A percentile compares a stretch with the other conserved stretches of the same genome.
Evolutionary conservation across 1,139 yeast species (phyloP).

Genomic region (Suhomyces guaymorum): DNA sequence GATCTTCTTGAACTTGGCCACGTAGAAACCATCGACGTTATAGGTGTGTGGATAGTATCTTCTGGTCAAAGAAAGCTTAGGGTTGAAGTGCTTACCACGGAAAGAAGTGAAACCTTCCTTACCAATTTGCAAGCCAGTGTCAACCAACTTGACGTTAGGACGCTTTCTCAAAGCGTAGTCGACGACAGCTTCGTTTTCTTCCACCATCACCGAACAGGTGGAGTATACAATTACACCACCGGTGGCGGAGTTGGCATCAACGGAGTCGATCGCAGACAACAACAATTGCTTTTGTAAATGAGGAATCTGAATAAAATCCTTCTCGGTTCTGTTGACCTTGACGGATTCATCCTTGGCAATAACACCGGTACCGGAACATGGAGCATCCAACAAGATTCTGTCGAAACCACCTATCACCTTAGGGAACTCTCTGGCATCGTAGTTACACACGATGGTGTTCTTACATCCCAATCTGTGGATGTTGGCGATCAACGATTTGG

Average conservation of each 20-base stretch:
- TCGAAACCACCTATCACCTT: constrained; percentile 98
- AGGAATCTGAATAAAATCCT: constrained; percentile 95
- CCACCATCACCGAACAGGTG: constrained; percentile 97
- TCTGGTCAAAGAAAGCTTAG: constrained; percentile 76
- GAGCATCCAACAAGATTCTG: constrained; percentile 93
- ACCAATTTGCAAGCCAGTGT: constrained; percentile 91
- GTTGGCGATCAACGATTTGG: constrained; percentile 94
- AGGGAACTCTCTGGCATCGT: constrained; percentile 98
- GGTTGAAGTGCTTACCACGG: constrained; percentile 89
- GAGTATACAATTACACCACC: constrained; percentile 97
- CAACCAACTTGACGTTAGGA: constrained; percentile 94
- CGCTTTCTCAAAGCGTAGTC: constrained; percentile 95
- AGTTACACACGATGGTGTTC: constrained; percentile 94
- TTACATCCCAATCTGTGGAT: constrained; percentile 96
- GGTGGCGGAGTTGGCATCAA: constrained; percentile 84
- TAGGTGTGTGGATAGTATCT: constrained; percentile 98
- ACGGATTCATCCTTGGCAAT: constrained; percentile 97
- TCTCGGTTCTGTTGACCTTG: constrained; percentile 89
- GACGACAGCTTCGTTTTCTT: constrained; percentile 98
- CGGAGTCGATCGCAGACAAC: constrained; percentile 94
- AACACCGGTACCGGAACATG: constrained; percentile 99
- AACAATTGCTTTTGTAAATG: constrained; percentile 93
- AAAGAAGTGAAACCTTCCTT: constrained; percentile 92
- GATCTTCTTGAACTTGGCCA: constrained; percentile 91
- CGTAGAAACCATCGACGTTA: constrained; percentile 97